phyloP scores from a whole-genome alignment of 148 eudicot species.

The Beta vulgaris region DNA sequence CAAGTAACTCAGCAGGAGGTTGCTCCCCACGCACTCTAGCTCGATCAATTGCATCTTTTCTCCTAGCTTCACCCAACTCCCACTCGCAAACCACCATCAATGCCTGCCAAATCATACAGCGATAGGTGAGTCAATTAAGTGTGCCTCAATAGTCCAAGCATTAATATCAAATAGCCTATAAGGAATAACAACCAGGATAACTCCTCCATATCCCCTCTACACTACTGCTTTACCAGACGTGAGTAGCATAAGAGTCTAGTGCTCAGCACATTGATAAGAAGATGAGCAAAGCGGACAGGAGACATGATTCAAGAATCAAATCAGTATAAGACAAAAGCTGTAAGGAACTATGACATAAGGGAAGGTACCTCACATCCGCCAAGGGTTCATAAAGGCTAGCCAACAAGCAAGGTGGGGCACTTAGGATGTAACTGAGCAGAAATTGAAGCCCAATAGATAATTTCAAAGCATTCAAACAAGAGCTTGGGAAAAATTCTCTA shows the following conservation, averaged over 20 bases:
- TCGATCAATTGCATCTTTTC: constrained; percentile 74
- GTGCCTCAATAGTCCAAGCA: not conserved
- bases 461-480: not conserved
- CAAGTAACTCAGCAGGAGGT: constrained; percentile 77
- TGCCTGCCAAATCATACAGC: constrained; percentile 46
- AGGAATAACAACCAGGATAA: not conserved
- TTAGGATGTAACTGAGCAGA: not conserved
- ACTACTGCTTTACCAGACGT: not conserved
- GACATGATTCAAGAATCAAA: not conserved
- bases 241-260: not conserved
- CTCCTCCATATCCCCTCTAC: not conserved
- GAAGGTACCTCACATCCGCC: not conserved
- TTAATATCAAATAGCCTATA: not conserved
- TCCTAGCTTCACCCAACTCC: constrained; percentile 87
- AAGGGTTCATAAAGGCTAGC: not conserved
- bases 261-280: not conserved
- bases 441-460: not conserved
- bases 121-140: constrained; percentile 3
- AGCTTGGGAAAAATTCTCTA: not conserved
- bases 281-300: not conserved
- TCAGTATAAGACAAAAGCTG: not conserved
- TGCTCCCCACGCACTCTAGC: constrained; percentile 91
- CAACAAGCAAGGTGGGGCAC: not conserved
- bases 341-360: not conserved
- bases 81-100: constrained; percentile 87